Evolutionary conservation across 2,329 filamentous ascomycete species (phyloP).

Genomic region (Aspergillus sojae): DNA sequence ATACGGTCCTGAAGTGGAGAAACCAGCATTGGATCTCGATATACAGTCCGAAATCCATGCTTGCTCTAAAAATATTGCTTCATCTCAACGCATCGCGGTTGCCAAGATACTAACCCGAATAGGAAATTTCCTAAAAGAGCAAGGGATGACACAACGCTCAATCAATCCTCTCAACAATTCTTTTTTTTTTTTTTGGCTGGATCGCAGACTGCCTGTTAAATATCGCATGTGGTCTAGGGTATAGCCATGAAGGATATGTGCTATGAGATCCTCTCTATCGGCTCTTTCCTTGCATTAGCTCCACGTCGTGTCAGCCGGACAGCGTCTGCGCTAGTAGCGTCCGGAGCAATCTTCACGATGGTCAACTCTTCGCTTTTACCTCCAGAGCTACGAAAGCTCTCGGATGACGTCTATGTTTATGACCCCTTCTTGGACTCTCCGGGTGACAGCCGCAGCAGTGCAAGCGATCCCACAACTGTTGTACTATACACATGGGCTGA

Average conservation of each 20-base stretch:
- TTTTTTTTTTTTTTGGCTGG: no score
- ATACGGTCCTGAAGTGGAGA: no score
- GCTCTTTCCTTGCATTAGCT: no score
- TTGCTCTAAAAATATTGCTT: neutral
- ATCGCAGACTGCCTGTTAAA: neutral
- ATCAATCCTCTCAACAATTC: neutral
- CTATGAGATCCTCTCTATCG: no score
- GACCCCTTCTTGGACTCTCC: neutral
- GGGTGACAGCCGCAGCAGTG: neutral
- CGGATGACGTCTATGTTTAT: slow-evolving; percentile 5
- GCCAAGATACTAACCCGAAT: neutral
- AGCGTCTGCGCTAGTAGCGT: neutral
- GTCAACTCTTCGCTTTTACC: neutral
- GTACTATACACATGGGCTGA: slow-evolving; percentile 9
- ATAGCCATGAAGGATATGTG: neutral
- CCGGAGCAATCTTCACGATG: neutral
- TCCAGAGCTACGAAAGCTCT: neutral
- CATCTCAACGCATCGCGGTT: neutral
- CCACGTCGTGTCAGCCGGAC: neutral
- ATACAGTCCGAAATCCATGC: neutral
- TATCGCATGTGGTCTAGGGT: neutral
- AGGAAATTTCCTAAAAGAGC: slow-evolving; percentile 1
- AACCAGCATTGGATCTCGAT: neutral
- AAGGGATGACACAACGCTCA: neutral
- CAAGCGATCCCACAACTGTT: neutral